Evolutionary conservation across 2,329 filamentous ascomycete species (phyloP).

Genomic region (Pezicula carpinea): DNA sequence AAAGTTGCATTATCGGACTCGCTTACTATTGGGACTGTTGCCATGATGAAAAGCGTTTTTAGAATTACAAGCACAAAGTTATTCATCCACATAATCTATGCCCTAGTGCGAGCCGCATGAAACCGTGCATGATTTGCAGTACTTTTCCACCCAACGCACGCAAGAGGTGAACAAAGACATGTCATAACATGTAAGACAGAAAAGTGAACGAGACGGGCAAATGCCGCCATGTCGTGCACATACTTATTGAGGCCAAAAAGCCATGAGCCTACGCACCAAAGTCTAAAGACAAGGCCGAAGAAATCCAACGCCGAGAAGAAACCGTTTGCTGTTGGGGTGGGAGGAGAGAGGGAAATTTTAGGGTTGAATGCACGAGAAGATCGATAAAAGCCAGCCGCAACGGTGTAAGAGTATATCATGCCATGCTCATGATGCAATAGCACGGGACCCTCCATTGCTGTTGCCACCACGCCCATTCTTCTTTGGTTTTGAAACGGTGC

Average conservation of each 20-base stretch:
- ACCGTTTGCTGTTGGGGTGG: background rate
- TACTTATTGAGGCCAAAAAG: background rate
- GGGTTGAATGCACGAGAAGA: no score
- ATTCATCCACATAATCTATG: slow-evolving; percentile 1
- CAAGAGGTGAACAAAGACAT: background rate
- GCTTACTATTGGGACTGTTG: slow-evolving; percentile 1
- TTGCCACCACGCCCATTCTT: slow-evolving; percentile 31
- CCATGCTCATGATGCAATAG: slow-evolving; percentile 26
- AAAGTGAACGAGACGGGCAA: background rate
- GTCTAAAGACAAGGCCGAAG: slow-evolving; percentile 1
- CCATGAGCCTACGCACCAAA: background rate
- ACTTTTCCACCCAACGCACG: slow-evolving; percentile 1
- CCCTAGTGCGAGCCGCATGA: slow-evolving; percentile 1
- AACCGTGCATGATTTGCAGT: background rate
- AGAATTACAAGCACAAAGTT: background rate
- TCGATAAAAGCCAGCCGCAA: no score
- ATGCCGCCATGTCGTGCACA: background rate
- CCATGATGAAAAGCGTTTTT: background rate
- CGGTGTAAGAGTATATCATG: background rate
- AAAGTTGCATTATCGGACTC: background rate
- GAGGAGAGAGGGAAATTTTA: background rate
- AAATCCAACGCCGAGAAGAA: slow-evolving; percentile 2
- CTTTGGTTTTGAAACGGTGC: slow-evolving; percentile 44
- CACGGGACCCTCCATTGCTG: slow-evolving; percentile 20
- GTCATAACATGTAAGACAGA: background rate